Evolutionary conservation across 129 eudicot species (phyloP).

Genomic region (Pulicaria dysenterica): DNA sequence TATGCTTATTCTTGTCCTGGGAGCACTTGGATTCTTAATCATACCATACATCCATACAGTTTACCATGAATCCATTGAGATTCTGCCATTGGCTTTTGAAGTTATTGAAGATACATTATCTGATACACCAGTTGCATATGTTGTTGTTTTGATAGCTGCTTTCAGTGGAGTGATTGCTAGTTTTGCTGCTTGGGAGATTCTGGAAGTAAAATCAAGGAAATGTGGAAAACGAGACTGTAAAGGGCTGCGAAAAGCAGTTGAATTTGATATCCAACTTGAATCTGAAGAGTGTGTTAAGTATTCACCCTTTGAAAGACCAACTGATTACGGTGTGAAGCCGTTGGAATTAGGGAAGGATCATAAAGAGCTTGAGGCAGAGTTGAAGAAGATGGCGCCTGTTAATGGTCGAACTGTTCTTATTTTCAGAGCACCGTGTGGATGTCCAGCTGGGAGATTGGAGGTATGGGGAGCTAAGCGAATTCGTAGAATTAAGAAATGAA

Average conservation of each 20-base stretch:
- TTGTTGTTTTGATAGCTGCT: conserved; percentile 35
- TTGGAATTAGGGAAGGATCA: conserved; percentile 49
- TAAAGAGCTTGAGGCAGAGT: conserved; percentile 46
- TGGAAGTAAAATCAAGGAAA: conserved; percentile 36
- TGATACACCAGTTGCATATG: conserved; percentile 40
- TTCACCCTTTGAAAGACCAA: not conserved
- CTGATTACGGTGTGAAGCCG: conserved; percentile 26
- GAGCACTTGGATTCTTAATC: conserved; percentile 40
- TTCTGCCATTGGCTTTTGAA: conserved; percentile 26
- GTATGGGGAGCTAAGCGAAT: conserved; percentile 52
- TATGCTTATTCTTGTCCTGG: conserved; percentile 41
- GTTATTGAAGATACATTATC: conserved; percentile 23
- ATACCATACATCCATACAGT: conserved; percentile 34
- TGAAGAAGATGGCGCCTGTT: conserved; percentile 58
- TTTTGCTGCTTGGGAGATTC: conserved; percentile 38
- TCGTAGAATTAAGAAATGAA: conserved; percentile 50
- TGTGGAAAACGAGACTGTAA: conserved; percentile 46
- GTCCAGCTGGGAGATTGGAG: conserved; percentile 53
- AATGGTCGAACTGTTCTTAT: conserved; percentile 51
- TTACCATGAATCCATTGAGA: conserved; percentile 16
- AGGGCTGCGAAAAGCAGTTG: conserved; percentile 45
- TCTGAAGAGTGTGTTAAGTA: conserved; percentile 50
- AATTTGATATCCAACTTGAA: conserved; percentile 51
- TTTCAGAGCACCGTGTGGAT: conserved; percentile 53
- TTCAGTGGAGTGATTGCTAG: conserved; percentile 29